phyloP scores from a whole-genome alignment of 257 asterid species.

The Solanum tarapatanum region DNA sequence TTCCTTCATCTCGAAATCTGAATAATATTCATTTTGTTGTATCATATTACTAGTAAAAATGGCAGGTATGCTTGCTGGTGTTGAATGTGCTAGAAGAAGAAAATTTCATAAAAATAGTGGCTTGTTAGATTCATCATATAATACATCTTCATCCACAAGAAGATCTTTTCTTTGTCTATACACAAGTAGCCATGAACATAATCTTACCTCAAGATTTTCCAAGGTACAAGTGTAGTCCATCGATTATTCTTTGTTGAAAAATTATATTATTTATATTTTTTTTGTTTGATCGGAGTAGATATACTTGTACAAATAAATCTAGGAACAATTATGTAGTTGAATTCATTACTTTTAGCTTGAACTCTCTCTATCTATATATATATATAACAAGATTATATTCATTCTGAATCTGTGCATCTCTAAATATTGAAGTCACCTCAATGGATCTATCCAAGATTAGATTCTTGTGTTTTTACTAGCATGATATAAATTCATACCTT shows the following conservation, averaged over 20 bases:
- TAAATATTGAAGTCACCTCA: background rate
- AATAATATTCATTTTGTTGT: background rate
- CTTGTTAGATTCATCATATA: conserved; percentile 8
- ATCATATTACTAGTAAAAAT: background rate
- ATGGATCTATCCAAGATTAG: background rate
- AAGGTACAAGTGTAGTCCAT: conserved; percentile 3
- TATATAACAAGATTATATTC: background rate
- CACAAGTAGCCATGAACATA: conserved; percentile 22
- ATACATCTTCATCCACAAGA: conserved; percentile 13
- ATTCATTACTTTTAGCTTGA: background rate
- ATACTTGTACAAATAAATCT: background rate
- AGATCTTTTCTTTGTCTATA: conserved; percentile 38
- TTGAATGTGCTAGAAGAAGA: conserved; percentile 56
- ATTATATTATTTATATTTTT: background rate
- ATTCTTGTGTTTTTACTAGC: background rate
- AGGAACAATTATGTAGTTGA: background rate
- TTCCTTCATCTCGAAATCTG: background rate
- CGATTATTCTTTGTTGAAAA: rapidly evolving
- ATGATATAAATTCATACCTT: background rate
- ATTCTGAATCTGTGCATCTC: no score
- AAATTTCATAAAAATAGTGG: conserved; percentile 32
- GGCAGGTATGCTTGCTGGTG: conserved; percentile 70
- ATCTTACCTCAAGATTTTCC: conserved; percentile 9
- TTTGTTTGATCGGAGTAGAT: background rate
- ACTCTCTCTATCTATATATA: background rate